Base-by-base conservation (phyloP, 768 basidiomycete species). In the Collybia mongolica region DNA sequence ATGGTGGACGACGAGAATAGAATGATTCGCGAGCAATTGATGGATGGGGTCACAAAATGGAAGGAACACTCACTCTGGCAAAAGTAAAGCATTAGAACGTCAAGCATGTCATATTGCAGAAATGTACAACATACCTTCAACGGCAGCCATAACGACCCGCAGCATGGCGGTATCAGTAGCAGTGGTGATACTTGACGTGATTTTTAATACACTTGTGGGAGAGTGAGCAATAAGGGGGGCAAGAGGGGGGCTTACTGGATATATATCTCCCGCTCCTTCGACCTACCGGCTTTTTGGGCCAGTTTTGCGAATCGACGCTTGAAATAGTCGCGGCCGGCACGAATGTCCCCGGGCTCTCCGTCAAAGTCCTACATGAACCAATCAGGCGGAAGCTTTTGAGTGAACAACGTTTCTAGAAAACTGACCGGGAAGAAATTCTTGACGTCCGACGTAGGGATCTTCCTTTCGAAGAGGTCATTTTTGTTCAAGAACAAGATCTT, bases 401-500 rank as follows among this genome's bases (percentile, higher is more conserved):
- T 6, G 7, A 6, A 32, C 9, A 9, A 14, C 18, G 37, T 12
- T 6, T 32, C 47, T 22, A 39, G n/a, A n/a, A n/a, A 23, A 64
- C 81, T 28, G 62, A 90, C 93, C 0, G 91, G 89, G 73, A 97
- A 98, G 71, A 89, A 90, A 57, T 81, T 88, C 70, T 83, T 86
- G 67, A 98, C 93, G 65, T 90, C 82, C 18, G 92, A 94, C 50
- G 81, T 76, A 49, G 69, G 66, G 37, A 98, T 84, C 71, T 96
- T 96, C 64, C 82, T 77, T 67, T 84, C 81, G 62, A 94, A 93
- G n/a, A 96, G 76, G 64, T 98, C 94, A 59, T 93, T 87, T 73
- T 98, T 97, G 72, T 96, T 97, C 51, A 96, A 76, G 78, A 96
- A 96, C 29, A 97, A 78, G 55, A 97, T 96, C 92, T 92, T 59